Evolutionary conservation across 768 basidiomycete genomes (phyloP), one percentile per base, ranked within the genome.

Genomic region (Lactarius psammicola): DNA sequence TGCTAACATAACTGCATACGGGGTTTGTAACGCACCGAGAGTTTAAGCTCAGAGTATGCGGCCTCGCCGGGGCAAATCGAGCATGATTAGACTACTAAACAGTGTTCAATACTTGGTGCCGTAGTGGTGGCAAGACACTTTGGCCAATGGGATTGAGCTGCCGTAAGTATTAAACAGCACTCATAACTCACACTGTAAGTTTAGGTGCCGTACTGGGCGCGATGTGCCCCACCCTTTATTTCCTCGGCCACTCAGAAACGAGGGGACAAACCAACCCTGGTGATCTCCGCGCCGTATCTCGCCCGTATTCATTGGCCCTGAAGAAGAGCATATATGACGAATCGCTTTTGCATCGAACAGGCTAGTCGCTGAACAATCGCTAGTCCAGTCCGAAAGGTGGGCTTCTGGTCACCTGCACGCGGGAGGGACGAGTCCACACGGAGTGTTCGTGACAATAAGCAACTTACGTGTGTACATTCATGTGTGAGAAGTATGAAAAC

Each of bases 321-420:
- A 28, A 51, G 49, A 51, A 26, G 49, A 49, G 46, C 46, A 23
- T 49, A 26, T 5, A 26, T 51, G 13, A 51, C 26, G 49, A 26
- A 26, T 13, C 13, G 4, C 15, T 26, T 23, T 51, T 26, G 23
- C 23, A 13, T 5, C 8, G 42, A 44, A 44, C 9, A n/a, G 42
- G 8, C 49, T 51, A 5, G 49, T 51, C 49, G 49, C 49, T 51
- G 49, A 51, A 51, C 49, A 51, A 51, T 51, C 49, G 49, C 30
- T 15, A 26, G 8, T 49, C 33, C 23, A 64, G 49, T 51, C 56
- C 46, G 56, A 58, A 56, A 46, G 34, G 30, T 38, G 56, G 38
- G 38, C 46, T 49, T 49, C 56, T 36, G 7, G 44, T 34, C 20
- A 11, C 13, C 26, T 30, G 20, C 62, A 33, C 30, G 23, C 62